Evolutionary conservation across 1,284 basidiomycete genomes (phyloP).

Genomic region (Rhodotorula sp.): DNA sequence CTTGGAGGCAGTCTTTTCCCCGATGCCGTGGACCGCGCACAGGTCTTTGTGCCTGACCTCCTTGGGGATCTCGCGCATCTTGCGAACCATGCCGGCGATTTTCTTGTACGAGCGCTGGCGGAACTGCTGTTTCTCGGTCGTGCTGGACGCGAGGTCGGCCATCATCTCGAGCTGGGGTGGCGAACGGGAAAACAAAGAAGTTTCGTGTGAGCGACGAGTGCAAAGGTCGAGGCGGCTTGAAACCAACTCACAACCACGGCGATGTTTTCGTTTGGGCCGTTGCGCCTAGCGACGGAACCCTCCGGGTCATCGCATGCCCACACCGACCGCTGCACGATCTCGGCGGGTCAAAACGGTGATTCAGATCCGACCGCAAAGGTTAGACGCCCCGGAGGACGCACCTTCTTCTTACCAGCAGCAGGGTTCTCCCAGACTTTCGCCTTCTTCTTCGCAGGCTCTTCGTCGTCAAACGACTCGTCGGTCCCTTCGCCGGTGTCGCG

Average conservation of each 20-base stretch:
- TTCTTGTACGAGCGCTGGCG: conserved; percentile 31
- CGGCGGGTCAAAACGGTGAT: neutral
- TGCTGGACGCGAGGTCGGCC: conserved; percentile 5
- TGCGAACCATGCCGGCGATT: conserved; percentile 33
- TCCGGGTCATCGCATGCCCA: conserved; percentile 7
- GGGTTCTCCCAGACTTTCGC: neutral
- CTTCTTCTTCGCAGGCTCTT: neutral
- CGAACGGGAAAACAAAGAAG: neutral
- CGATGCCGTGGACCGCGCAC: conserved; percentile 34
- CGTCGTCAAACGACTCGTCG: neutral
- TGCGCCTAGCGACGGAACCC: neutral
- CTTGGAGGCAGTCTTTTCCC: conserved; percentile 50
- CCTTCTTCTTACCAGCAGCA: neutral
- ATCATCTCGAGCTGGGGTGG: conserved; percentile 9
- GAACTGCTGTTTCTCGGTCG: conserved; percentile 20
- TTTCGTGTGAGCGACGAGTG: neutral
- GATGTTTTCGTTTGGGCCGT: conserved; percentile 35
- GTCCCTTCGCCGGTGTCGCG: conserved; percentile 30
- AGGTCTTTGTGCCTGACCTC: conserved; percentile 68
- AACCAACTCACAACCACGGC: conserved; percentile 8
- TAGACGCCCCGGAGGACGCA: neutral
- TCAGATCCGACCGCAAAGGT: neutral
- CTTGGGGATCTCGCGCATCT: conserved; percentile 1
- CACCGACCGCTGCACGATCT: neutral
- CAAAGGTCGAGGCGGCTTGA: no score